phyloP scores from a whole-genome alignment of 1,284 basidiomycete species.

The Ceratobasidium sp. region DNA sequence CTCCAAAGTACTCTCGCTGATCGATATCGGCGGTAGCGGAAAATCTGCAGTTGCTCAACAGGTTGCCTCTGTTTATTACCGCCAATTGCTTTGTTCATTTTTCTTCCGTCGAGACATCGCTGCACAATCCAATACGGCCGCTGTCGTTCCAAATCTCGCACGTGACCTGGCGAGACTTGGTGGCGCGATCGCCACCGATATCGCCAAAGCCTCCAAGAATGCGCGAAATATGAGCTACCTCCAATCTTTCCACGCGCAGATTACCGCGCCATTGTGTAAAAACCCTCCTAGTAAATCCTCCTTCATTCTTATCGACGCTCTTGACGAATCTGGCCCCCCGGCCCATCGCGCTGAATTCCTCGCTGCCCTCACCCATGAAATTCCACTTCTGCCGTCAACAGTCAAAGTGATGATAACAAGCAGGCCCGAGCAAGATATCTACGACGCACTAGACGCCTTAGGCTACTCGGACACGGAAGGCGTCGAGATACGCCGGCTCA shows the following conservation, averaged over 20 bases:
- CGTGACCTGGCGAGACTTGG: constrained; percentile 1
- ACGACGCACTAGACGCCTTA: constrained; percentile 4
- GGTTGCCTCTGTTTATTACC: constrained; percentile 1
- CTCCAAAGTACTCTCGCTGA: constrained; percentile 24
- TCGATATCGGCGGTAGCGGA: constrained; percentile 37
- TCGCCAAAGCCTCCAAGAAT: neutral
- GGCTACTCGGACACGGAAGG: neutral
- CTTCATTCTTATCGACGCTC: constrained; percentile 31
- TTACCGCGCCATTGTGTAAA: constrained; percentile 1
- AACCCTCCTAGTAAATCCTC: constrained; percentile 1
- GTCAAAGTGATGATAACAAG: constrained; percentile 34
- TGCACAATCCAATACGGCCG: neutral
- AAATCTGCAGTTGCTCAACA: constrained; percentile 36
- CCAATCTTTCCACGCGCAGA: constrained; percentile 10
- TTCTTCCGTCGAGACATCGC: constrained; percentile 30
- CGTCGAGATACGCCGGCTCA: constrained; percentile 22
- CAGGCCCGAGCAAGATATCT: constrained; percentile 29
- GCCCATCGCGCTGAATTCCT: constrained; percentile 20
- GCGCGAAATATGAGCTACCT: neutral
- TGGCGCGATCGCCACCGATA: neutral
- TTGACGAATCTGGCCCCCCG: constrained; percentile 26
- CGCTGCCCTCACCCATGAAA: neutral
- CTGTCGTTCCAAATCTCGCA: constrained; percentile 3
- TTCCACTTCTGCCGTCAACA: constrained; percentile 13
- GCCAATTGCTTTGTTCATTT: constrained; percentile 28